Base-by-base conservation (phyloP, 345 rosid species). In the Eucalyptus marginata region DNA sequence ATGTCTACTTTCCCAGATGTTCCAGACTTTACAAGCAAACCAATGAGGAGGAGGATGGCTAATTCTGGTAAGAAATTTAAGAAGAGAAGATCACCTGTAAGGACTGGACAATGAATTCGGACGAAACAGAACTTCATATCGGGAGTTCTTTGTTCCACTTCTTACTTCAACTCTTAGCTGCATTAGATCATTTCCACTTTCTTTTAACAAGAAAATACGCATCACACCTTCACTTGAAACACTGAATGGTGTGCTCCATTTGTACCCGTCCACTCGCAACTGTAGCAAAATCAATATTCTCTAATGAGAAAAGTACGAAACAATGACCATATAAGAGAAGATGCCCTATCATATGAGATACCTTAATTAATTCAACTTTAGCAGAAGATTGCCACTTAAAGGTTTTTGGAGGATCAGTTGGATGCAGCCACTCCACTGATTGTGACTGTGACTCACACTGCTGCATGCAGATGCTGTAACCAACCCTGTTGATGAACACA, bases 231-330 rank as follows among this genome's bases (percentile, higher is more conserved):
- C 99, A 89, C 87, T 92, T 89, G 92, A 91, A 80, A 98, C 96
- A 87, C 96, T 94, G 91, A 98, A 97, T 86, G 99, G 96, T 13
- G 94, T 90, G 92, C 99, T 98, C 99, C 99, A 98, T 66, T 94
- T 90, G 90, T 92, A 95, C 87, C 99, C 99, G 51, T 95, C 93
- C 88, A 96, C 91, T 58, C 96, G 91, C 93, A 98, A 87, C 99
- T 98, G 92, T 85, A 92, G 92, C 46, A 83, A 47, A 91, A 87
- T 76, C 47, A 40, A 90, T 44, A 62, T 64, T 36, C 54, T 87
- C 87, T 88, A 71, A 86, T 88, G 50, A 86, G 59, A 86, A 50
- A 84, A 52, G 71, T 18, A 52, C 49, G 62, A 86, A 81, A 59
- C 87, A 89, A 59, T 44, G 56, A 58, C 49, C 31, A 56, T 64